Conservation (phyloP, 805 yeast genomes). For the Isabelozyma rhagii region DNA sequence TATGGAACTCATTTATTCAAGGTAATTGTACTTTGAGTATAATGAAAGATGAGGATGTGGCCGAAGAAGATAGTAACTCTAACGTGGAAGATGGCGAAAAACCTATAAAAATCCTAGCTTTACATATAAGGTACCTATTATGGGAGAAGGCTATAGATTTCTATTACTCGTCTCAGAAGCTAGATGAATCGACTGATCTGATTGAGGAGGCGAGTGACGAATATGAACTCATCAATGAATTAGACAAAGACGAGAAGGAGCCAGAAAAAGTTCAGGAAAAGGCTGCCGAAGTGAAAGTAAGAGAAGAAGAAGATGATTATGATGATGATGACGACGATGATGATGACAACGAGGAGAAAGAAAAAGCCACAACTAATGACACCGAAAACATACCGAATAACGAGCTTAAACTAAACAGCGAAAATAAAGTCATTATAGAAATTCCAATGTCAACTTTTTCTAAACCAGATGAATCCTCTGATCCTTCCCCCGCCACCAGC, state of each 20-base stretch:
- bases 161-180: slow-evolving; percentile 25
- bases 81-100: slow-evolving; percentile 41
- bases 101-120: slow-evolving; percentile 42
- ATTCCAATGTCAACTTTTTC: slow-evolving; percentile 29
- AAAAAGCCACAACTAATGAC: slow-evolving; percentile 1
- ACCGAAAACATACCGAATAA: background rate
- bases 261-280: slow-evolving; percentile 2
- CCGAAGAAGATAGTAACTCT: slow-evolving; percentile 10
- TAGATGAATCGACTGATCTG: slow-evolving; percentile 15
- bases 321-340: slow-evolving; percentile 25
- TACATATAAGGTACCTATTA: slow-evolving; percentile 62
- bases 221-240: slow-evolving; percentile 28
- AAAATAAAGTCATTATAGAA: slow-evolving; percentile 28
- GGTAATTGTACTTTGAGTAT: slow-evolving; percentile 31
- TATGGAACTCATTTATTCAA: slow-evolving; percentile 38
- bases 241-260: slow-evolving; percentile 15
- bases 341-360: slow-evolving; percentile 10
- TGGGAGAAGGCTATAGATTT: slow-evolving; percentile 70
- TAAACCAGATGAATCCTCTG: background rate
- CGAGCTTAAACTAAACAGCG: slow-evolving; percentile 19
- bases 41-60: slow-evolving; percentile 6
- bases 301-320: slow-evolving; percentile 38
- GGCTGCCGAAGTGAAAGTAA: slow-evolving; percentile 8
- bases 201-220: slow-evolving; percentile 34
- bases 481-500: background rate